Conservation (phyloP, 352 stramenopile genomes). For the Pythium coloratum region DNA sequence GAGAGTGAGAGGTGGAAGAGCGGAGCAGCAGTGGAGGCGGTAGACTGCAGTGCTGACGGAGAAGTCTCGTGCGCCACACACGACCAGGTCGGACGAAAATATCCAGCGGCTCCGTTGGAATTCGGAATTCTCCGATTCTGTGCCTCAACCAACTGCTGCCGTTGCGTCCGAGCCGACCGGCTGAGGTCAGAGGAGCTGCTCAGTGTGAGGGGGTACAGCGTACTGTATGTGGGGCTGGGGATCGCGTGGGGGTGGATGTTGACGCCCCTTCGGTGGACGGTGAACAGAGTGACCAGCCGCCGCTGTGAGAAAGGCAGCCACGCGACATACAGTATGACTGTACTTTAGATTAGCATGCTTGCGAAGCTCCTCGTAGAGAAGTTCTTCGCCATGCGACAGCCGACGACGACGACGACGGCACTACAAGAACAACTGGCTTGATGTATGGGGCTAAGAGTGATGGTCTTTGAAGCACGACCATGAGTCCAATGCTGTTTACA, state of each 20-base stretch:
- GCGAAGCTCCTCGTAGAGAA: not conserved
- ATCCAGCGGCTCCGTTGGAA: not conserved
- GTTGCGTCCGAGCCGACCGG: not conserved
- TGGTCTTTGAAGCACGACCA: constrained; percentile 3
- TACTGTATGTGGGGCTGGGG: too few relatives aligned
- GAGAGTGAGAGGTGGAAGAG: not conserved
- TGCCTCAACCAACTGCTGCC: not conserved
- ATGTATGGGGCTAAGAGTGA: not conserved
- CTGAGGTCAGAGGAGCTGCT: not conserved
- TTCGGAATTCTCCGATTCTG: not conserved
- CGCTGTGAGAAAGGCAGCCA: not conserved
- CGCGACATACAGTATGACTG: too few relatives aligned
- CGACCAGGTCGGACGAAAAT: not conserved
- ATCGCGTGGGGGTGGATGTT: not conserved
- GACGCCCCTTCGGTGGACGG: not conserved
- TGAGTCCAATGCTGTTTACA: too few relatives aligned
- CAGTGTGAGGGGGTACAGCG: too few relatives aligned
- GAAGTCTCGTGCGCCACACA: too few relatives aligned
- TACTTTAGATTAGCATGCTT: not conserved
- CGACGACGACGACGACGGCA: not conserved
- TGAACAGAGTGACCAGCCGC: not conserved
- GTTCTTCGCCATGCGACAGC: not conserved
- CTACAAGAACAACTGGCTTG: not conserved
- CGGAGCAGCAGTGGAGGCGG: not conserved
- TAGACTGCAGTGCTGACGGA: not conserved